Percentiles rank a stretch among this genome's conserved stretches.
Evolutionary conservation across 148 eudicot species (phyloP).

Genomic region (Chenopodium formosanum): DNA sequence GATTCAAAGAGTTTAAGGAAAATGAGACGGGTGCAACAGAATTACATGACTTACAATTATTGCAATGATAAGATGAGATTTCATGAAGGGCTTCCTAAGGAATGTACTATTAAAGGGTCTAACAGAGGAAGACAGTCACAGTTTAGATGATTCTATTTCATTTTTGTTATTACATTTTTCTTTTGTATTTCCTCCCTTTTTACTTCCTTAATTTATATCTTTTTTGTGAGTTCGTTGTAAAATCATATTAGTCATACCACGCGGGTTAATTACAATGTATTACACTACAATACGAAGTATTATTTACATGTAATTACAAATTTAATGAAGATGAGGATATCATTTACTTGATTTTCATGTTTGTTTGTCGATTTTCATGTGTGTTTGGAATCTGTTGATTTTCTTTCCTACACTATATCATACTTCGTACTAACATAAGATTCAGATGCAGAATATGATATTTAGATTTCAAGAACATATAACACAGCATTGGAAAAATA

Average conservation of each 20-base stretch:
- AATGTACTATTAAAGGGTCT: background rate
- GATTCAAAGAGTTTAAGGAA: background rate
- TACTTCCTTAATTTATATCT: background rate
- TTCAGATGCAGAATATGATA: no score
- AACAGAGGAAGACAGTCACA: background rate
- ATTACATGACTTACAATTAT: constrained; percentile 1
- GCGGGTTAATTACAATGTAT: background rate
- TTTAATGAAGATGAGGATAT: no score
- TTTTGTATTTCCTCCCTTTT: background rate
- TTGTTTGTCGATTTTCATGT: background rate
- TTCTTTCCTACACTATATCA: no score
- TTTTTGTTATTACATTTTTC: background rate
- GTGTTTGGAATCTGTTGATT: no score
- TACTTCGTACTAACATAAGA: no score
- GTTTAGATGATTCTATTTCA: background rate
- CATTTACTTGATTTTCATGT: no score
- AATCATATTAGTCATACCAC: background rate
- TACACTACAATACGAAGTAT: background rate
- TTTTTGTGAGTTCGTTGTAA: background rate
- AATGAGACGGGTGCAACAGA: background rate
- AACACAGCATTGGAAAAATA: background rate
- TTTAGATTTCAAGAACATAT: no score
- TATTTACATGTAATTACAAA: no score
- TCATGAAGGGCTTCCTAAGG: constrained; percentile 3
- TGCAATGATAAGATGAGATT: background rate